Base-by-base conservation (phyloP, 2,329 filamentous ascomycete genomes). In the Ceratocystis cacaofunesta region DNA sequence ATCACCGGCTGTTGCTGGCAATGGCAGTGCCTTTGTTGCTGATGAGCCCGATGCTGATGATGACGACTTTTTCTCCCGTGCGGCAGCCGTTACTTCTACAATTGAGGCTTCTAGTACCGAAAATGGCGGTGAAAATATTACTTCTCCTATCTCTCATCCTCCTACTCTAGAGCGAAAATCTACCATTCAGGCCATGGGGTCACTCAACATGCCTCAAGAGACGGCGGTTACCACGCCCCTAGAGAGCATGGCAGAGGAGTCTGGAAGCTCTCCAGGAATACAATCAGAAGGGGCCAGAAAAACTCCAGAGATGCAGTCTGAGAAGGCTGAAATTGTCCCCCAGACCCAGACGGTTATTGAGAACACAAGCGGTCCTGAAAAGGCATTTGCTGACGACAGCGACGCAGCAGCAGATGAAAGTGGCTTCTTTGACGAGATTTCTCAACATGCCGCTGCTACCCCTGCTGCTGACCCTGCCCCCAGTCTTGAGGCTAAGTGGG, bases 401-500 rank as follows among this genome's bases (percentile, higher is more conserved):
- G 36, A 64, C 1, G 62, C 30, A 30, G 12, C 12, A 12, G 10
- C 50, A 22, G 52, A 55, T 22, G 63, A 65, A 32, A 44, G 17
- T 5, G 57, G 50, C 22, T 65, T 63, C 65, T 62, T 66, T 63
- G 46, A 61, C 22, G 25, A 55, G 19, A 12, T 62, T 30, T 57
- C 68, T 12, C 55, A 46, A 17, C 50, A 71, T 28, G 61, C 48
- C n/a, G 6, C 63, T 22, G 43, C 58, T 61, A 43, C 50, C 3
- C 17, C 57, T 48, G 67, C 71, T 22, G 69, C 70, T 4, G 77
- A 81, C 5, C 82, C 86, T 52, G 88, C 92, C 3, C 52, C 52
- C 22, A 57, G 28, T 71, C 74, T 94, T 50, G 87, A 88, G 58
- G 88, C 88, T 19, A 86, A 90, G 70, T 96, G 92, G 89, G 84